phyloP scores from a whole-genome alignment of 495 filamentous ascomycete species.

The Parathielavia appendiculata region DNA sequence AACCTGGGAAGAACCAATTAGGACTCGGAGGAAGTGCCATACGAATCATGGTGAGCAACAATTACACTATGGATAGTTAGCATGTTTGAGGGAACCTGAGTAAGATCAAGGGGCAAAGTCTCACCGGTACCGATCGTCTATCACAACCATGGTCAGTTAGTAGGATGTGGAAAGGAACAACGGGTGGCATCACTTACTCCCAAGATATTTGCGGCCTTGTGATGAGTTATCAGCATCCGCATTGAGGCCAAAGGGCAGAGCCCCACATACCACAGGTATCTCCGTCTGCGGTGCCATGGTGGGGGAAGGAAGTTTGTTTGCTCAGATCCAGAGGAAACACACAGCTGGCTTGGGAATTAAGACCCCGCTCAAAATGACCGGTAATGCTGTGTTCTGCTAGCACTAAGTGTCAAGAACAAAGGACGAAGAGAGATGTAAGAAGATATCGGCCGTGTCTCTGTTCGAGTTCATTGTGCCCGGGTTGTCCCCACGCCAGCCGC shows the following conservation, averaged over 20 bases:
- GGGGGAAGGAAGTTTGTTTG: not conserved
- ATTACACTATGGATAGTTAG: slow-evolving; percentile 18
- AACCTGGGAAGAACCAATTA: slow-evolving; percentile 19
- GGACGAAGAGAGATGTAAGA: no score
- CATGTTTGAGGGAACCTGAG: not conserved
- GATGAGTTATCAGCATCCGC: slow-evolving; percentile 5
- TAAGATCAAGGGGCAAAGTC: not conserved
- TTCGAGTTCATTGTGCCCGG: no score
- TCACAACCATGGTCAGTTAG: not conserved
- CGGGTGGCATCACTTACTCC: slow-evolving; percentile 35
- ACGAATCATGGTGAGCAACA: not conserved
- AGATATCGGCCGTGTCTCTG: no score
- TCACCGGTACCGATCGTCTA: slow-evolving; percentile 45
- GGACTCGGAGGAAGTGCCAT: not conserved
- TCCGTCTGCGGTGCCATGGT: slow-evolving; percentile 42
- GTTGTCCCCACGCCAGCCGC: no score
- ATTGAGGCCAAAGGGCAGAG: not conserved
- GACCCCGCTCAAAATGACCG: not conserved
- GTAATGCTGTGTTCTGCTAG: no score
- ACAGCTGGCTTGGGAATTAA: not conserved
- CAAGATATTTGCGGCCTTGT: slow-evolving; percentile 45
- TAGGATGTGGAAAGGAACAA: not conserved
- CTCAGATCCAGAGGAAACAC: not conserved
- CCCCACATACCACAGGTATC: slow-evolving; percentile 37
- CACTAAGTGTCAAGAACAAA: no score